These are phyloP conservation scores for Fusarium algeriense DNA, from an alignment of 2,329 filamentous ascomycete species.

Conservation along the genomic window DNA sequence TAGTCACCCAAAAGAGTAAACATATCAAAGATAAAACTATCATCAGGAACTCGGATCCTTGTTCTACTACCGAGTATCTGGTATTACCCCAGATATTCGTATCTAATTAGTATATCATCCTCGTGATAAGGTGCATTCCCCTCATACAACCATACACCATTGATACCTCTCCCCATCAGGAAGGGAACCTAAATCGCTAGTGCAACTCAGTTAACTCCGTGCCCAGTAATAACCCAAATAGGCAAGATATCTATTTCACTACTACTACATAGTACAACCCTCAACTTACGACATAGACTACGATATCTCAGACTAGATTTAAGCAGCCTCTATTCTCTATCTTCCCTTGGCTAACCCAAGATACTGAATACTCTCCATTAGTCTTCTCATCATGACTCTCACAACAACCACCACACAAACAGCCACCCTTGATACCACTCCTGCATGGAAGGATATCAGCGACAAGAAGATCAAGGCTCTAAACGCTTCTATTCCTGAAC, in stretches of 20 bases:
- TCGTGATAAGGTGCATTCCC: conserved; percentile 14
- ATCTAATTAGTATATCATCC: neutral
- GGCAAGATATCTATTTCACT: conserved; percentile 24
- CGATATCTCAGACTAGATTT: conserved; percentile 12
- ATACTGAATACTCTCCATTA: neutral
- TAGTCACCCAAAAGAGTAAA: neutral
- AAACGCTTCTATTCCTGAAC: conserved; percentile 63
- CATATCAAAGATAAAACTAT: conserved; percentile 1
- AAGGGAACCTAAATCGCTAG: conserved; percentile 21
- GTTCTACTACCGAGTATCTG: conserved; percentile 9
- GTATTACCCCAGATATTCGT: conserved; percentile 1
- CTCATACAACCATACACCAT: neutral
- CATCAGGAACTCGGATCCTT: neutral
- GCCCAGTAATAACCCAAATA: conserved; percentile 1
- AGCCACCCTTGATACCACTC: conserved; percentile 20
- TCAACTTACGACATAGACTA: neutral
- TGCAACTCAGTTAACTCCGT: neutral
- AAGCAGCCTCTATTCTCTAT: conserved; percentile 11
- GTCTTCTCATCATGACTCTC: conserved; percentile 17
- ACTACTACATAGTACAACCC: neutral
- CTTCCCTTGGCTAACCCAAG: conserved; percentile 11
- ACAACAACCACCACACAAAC: conserved; percentile 18
- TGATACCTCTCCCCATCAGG: conserved; percentile 16
- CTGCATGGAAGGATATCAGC: conserved; percentile 33
- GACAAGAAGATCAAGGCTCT: conserved; percentile 36